Evolutionary conservation across 371 early-diverging fungal species (phyloP), one percentile per base, ranked within the genome.

Genomic region (Lichtheimia hyalospora): DNA sequence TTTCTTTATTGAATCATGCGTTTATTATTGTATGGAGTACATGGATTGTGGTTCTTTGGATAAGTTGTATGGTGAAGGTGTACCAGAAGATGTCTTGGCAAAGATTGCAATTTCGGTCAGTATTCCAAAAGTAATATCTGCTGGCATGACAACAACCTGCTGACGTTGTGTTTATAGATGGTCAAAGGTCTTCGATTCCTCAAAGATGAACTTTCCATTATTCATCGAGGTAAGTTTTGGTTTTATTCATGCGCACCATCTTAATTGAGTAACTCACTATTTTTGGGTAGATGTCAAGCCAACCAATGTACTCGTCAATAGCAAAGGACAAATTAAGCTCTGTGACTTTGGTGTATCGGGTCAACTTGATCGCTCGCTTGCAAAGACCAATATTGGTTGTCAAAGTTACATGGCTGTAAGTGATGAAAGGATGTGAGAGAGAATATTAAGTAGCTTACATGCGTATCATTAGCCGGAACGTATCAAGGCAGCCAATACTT

Each of bases 31-130:
- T 70, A 92, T 89, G 89, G 93, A 91, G 74, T 96, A 87, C 73
- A 97, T 97, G 97, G 97, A 97, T 70, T 92, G 85, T 46, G 96
- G 96, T 40, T 95, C 95, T 14, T 73, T 97, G 51, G 96, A 97
- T 64, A 86, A 88, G 49, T 70, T 97, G 42, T 93, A 93, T 65
- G 83, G 84, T 8, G 82, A 84, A 34, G 94, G 95, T 27, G 85
- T 90, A 0, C 89, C 90, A 27, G 97, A 96, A 72, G 85, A 84
- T 60, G 87, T 95, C 12, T 75, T 96, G 64, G 88, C 88, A 6
- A 84, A 85, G 53, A 93, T 94, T 57, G 81, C 93, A 3, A 72
- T 74, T 24, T 85, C 91, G 52, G 92, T 92, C 83, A 69, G 70
- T 46, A 34, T 34, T 34, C 10, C 5, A 34, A 7, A 27, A 27